Evolutionary conservation across 2,329 filamentous ascomycete genomes (phyloP).

Genomic region (Trichophyton schoenleinii): DNA sequence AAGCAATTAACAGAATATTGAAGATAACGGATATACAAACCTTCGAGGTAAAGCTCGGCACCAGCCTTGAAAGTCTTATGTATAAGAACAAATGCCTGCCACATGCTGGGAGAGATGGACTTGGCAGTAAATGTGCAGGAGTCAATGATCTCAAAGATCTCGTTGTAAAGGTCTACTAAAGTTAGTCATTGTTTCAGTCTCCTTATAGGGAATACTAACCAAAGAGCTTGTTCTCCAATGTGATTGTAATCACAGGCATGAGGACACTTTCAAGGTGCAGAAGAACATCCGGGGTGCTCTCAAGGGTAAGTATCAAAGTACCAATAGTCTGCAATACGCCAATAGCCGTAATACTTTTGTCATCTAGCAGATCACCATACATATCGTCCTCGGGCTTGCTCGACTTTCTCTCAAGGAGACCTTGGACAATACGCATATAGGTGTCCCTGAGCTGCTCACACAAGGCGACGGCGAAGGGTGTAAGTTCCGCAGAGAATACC

Average conservation of each 20-base stretch:
- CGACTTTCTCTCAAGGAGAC: conserved; percentile 74
- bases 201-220: conserved; percentile 34
- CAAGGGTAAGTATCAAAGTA: conserved; percentile 87
- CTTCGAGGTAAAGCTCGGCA: conserved; percentile 87
- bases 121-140: conserved; percentile 98
- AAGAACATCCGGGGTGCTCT: conserved; percentile 92
- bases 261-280: conserved; percentile 88
- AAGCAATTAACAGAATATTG: not conserved
- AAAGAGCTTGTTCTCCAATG: conserved; percentile 94
- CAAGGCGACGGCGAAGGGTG: conserved; percentile 88
- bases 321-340: conserved; percentile 96
- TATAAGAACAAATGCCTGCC: conserved; percentile 94
- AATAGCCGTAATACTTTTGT: conserved; percentile 95
- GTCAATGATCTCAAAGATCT: conserved; percentile 97
- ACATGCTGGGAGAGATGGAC: conserved; percentile 91
- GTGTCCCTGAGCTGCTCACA: conserved; percentile 94
- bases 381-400: conserved; percentile 63
- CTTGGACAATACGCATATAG: conserved; percentile 83
- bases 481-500: conserved; percentile 92
- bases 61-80: conserved; percentile 95
- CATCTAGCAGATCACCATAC: conserved; percentile 85
- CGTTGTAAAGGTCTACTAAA: conserved; percentile 72
- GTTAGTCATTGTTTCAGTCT: not conserved
- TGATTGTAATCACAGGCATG: conserved; percentile 94
- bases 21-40: conserved; percentile 16